These are phyloP conservation scores for Diplodia intermedia DNA, from an alignment of 2,329 filamentous ascomycete species.

Conservation along the genomic window DNA sequence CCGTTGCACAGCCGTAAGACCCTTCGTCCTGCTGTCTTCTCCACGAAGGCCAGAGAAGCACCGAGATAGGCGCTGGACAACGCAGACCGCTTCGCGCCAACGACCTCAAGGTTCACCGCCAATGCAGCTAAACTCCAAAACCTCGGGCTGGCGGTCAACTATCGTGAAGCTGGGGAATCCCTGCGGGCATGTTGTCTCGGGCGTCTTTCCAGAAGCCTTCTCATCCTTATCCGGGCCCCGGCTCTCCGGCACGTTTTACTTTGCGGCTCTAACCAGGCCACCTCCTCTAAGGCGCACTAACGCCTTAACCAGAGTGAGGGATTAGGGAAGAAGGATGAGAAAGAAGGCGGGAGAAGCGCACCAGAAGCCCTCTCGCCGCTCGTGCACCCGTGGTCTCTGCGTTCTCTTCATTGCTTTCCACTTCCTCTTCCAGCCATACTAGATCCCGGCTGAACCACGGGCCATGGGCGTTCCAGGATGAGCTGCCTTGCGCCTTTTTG, in stretches of 20 bases:
- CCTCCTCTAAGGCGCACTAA: not conserved
- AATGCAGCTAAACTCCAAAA: not conserved
- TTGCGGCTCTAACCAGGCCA: conserved; percentile 3
- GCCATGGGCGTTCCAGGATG: not conserved
- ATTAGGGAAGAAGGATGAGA: conserved; percentile 10
- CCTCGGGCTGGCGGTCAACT: conserved; percentile 11
- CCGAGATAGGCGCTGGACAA: conserved; percentile 9
- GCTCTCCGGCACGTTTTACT: not conserved
- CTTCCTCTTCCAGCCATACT: not conserved
- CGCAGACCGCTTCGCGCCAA: conserved; percentile 16
- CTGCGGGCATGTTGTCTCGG: not conserved
- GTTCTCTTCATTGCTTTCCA: not conserved
- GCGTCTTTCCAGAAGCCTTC: conserved; percentile 10
- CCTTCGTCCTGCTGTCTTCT: not conserved
- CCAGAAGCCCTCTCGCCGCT: not conserved
- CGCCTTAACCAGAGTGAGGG: not conserved
- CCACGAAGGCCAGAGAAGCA: not conserved
- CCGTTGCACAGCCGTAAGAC: conserved; percentile 15
- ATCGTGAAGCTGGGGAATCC: conserved; percentile 18
- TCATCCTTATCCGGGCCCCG: not conserved
- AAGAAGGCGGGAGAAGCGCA: not conserved
- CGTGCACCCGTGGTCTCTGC: not conserved
- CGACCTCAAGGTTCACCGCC: conserved; percentile 19
- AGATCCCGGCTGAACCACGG: not conserved
- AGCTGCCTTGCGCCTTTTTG: not conserved